These are phyloP conservation scores for Cutaneotrichosporon daszewskae DNA, from an alignment of 1,284 basidiomycete species.

Conservation along the genomic window DNA sequence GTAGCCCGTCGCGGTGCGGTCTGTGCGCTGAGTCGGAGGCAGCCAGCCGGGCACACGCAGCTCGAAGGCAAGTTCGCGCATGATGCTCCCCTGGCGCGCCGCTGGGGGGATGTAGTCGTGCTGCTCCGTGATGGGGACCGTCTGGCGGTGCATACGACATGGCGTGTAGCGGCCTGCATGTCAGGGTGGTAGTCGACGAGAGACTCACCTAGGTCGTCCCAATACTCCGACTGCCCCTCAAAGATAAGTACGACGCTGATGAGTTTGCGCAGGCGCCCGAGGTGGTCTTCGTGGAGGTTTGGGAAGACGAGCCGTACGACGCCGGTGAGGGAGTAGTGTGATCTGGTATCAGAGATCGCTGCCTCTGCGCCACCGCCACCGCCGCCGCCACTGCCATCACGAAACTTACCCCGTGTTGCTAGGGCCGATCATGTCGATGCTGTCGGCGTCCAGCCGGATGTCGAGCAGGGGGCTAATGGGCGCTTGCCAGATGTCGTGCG, in stretches of 20 bases:
- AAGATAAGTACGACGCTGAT: constrained; percentile 17
- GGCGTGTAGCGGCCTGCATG: constrained; percentile 40
- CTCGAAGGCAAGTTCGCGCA: constrained; percentile 39
- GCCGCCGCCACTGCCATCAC: too few species aligned
- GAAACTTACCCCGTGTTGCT: background rate
- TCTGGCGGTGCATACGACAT: constrained; percentile 24
- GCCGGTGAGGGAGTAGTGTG: constrained; percentile 24
- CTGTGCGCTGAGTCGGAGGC: constrained; percentile 29
- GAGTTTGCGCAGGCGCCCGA: constrained; percentile 26
- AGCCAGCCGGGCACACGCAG: constrained; percentile 44
- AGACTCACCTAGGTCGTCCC: constrained; percentile 22
- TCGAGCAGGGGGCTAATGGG: too few species aligned
- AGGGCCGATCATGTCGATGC: background rate
- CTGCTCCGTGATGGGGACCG: constrained; percentile 15
- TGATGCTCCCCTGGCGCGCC: constrained; percentile 7
- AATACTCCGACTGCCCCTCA: constrained; percentile 44
- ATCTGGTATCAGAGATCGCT: constrained; percentile 20
- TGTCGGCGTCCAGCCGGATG: too few species aligned
- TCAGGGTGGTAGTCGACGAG: background rate
- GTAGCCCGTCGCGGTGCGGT: constrained; percentile 27
- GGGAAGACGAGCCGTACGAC: constrained; percentile 17
- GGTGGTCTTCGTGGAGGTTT: background rate
- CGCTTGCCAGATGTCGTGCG: too few species aligned
- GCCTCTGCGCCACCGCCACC: too few species aligned
- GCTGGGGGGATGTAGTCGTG: constrained; percentile 19